Evolutionary conservation across 2,329 filamentous ascomycete genomes (phyloP), one percentile per base, ranked within the genome.

Genomic region (Blastomyces silverae): DNA sequence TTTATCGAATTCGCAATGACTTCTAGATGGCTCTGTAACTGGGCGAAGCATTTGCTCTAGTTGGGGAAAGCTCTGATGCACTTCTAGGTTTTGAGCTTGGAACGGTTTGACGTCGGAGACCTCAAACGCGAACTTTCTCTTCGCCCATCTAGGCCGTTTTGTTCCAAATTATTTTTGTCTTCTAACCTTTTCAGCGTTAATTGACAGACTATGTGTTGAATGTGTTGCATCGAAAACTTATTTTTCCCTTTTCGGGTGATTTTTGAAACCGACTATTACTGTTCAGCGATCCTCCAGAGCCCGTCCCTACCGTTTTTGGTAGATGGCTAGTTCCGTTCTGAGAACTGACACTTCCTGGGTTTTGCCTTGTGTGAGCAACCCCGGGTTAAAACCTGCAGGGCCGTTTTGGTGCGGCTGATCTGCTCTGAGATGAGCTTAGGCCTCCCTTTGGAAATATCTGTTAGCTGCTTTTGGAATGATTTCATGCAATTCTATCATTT

Each of bases 281-380:
- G 61, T 48, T 62, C 13, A 55, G 37, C 46, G 13, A 62, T 42
- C 42, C 2, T 60, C 22, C 28, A 61, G 50, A 17, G n/a, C 8
- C 25, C 22, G 34, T n/a, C 60, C 39, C 34, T 55, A n/a, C 60
- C 48, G 2, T 48, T 62, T 55, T n/a, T 39, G 48, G 60, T 20
- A 48, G 28, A 25, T 48, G 22, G 25, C 39, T 50, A 48, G 58
- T 50, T 61, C 58, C 37, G 15, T 63, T 65, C 61, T 66, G 63
- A 65, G 56, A 46, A 48, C 56, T 69, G 67, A 68, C 60, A 68
- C 67, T 63, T 61, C 25, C 60, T 64, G 44, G n/a, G 68, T 69
- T 68, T 69, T 64, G 66, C 44, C 58, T 58, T 56, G 63, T 62
- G 61, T 65, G 64, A 67, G 64, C 55, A 37, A 62, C 62, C 34